Conservation (phyloP, 768 basidiomycete species). For the Leccinum subgranulosum region DNA sequence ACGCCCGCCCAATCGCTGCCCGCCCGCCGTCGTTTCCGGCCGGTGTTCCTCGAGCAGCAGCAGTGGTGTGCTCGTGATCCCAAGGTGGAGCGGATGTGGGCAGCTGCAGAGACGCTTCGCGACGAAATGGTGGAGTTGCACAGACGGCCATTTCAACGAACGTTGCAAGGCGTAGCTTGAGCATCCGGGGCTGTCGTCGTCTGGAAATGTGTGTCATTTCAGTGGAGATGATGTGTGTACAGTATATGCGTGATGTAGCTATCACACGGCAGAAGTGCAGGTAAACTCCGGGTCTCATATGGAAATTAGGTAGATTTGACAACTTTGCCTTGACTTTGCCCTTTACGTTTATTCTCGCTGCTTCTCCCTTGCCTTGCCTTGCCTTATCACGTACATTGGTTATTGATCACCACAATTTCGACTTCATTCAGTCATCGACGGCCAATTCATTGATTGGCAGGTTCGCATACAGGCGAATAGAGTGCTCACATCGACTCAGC, state of each 20-base stretch:
- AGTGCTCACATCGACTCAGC: not conserved
- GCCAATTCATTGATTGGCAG: not conserved
- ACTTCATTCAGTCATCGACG: not conserved
- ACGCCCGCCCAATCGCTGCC: constrained; percentile 7
- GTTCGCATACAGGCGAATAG: not conserved
- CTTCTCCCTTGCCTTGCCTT: too few relatives aligned
- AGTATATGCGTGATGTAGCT: not conserved
- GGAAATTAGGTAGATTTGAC: not conserved
- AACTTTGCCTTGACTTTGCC: not conserved
- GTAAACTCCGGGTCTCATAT: too few relatives aligned
- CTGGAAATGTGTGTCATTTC: too few relatives aligned
- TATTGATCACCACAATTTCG: not conserved
- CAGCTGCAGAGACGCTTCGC: constrained; percentile 7
- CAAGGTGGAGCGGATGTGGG: constrained; percentile 29
- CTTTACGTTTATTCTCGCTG: not conserved
- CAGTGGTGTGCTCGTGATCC: constrained; percentile 32
- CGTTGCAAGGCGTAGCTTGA: not conserved
- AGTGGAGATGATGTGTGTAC: not conserved
- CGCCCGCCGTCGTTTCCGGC: constrained; percentile 7
- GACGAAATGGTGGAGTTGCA: constrained; percentile 12
- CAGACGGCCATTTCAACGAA: not conserved
- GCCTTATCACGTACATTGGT: too few relatives aligned
- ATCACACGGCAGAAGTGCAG: too few relatives aligned
- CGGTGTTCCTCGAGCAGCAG: constrained; percentile 44
- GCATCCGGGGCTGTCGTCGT: not conserved